Percentiles rank a stretch among this genome's conserved stretches.
phyloP scores from a whole-genome alignment of 108 stramenopile genomes.

The Nannochloropsis gaditana region DNA sequence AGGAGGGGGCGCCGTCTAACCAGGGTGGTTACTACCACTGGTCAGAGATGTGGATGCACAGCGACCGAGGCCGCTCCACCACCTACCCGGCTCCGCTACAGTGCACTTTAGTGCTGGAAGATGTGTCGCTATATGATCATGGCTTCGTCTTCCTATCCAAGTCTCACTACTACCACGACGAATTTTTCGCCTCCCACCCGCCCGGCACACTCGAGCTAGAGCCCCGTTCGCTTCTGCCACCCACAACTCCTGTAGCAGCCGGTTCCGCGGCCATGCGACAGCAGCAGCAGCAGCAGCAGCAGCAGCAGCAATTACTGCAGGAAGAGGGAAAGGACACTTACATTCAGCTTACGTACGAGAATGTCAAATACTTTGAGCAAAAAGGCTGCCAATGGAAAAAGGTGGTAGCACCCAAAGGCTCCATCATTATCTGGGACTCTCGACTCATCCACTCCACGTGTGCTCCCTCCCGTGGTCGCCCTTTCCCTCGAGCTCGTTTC shows the following conservation, averaged over 20 bases:
- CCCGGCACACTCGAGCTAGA: background rate
- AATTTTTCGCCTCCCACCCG: background rate
- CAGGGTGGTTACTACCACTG: constrained; percentile 9
- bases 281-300: background rate
- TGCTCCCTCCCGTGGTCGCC: constrained; percentile 4
- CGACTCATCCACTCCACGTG: constrained; percentile 13
- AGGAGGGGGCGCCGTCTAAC: background rate
- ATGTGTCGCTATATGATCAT: constrained; percentile 5
- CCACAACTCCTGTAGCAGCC: background rate
- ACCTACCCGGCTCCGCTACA: background rate
- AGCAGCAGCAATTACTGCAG: background rate
- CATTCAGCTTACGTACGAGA: constrained; percentile 17
- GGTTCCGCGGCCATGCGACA: background rate
- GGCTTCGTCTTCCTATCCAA: constrained; percentile 19
- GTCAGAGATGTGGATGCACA: constrained; percentile 11
- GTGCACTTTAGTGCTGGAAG: constrained; percentile 6
- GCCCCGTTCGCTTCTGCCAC: background rate
- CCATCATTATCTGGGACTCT: constrained; percentile 17
- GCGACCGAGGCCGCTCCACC: background rate
- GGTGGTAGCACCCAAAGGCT: constrained; percentile 14
- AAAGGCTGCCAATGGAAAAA: background rate
- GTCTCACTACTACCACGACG: constrained; percentile 6
- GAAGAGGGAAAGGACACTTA: constrained; percentile 12
- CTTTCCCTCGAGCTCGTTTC: constrained; percentile 14
- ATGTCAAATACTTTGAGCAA: constrained; percentile 18